Base-by-base conservation (phyloP, 805 yeast species). In the Pichia thaimueangensis region DNA sequence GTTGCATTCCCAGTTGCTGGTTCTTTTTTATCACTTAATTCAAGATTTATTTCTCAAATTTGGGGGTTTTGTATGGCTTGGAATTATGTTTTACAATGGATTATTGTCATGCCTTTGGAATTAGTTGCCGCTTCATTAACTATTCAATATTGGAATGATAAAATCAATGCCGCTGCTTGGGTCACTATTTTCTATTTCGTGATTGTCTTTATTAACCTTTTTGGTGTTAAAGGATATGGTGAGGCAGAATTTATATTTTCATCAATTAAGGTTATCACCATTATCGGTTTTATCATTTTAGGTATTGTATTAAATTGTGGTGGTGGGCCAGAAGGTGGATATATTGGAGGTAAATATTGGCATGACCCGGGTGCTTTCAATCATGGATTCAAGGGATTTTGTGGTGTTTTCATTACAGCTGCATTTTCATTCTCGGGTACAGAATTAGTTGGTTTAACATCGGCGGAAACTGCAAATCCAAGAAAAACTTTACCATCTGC, bases 141-240 rank as follows among this genome's bases (percentile, higher is more conserved):
- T 1, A 63, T 73, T 39, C 56, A 63, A 38, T 73, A 58, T 50
- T 74, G 78, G 77, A 67, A 69, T 44, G 60, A 55, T 39, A 21
- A 39, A 5, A 56, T 71, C 22, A 65, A 71, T 49, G 64, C 80
- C 1, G 80, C 73, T 38, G 74, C 73, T 5, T 78, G 70, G 57
- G 76, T 75, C 33, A 67, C 73, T 1, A 68, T 76, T 22, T 77
- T 78, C 48, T 78, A 69, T 54, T 64, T 65, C 3, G 51, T 73
- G 19, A 68, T 78, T 45, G 57, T 74, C 27, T 47, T 58, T 33
- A 70, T 78, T 43, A 78, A 78, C 58, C 56, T 78, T 42, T 70
- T 74, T 45, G 83, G 84, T 47, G 78, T 77, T 20, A 66, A 65
- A 49, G 83, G 82, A 41, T 79, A 78, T 54, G 84, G 82, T 59